A percentile compares a stretch with the other conserved stretches of the same genome.
These are phyloP conservation scores for Mycena polygramma DNA, from an alignment of 768 basidiomycete species.

Conservation along the genomic window DNA sequence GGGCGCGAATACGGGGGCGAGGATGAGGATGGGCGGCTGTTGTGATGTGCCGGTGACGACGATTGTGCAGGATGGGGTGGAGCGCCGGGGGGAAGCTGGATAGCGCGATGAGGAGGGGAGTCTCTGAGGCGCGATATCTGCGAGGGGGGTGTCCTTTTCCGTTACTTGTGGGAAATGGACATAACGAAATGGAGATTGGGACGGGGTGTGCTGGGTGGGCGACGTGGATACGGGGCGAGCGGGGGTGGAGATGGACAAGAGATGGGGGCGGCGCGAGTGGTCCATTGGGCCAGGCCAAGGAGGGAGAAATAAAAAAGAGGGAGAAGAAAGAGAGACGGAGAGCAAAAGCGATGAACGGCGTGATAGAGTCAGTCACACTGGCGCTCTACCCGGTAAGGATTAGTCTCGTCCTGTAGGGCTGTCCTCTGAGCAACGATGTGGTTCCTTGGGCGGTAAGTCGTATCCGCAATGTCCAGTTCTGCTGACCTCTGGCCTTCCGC, in stretches of 20 bases:
- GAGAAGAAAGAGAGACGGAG: conserved; percentile 39
- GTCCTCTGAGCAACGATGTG: conserved; percentile 10
- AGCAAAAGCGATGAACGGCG: conserved; percentile 26
- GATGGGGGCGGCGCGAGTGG: conserved; percentile 43
- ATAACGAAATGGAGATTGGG: conserved; percentile 52
- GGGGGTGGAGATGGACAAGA: conserved; percentile 47
- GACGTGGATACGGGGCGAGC: conserved; percentile 46
- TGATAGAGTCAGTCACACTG: not conserved
- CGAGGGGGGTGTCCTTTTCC: conserved; percentile 47
- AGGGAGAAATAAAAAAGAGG: conserved; percentile 34
- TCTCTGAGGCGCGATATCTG: conserved; percentile 40
- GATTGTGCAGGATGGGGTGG: conserved; percentile 23
- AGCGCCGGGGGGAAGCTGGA: conserved; percentile 20
- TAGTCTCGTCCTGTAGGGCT: not conserved
- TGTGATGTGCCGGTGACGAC: conserved; percentile 37
- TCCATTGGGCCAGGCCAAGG: conserved; percentile 49
- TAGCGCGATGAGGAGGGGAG: conserved; percentile 23
- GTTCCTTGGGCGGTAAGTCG: conserved; percentile 1
- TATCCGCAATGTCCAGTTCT: conserved; percentile 11
- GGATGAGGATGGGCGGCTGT: conserved; percentile 52
- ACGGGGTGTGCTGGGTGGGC: conserved; percentile 44
- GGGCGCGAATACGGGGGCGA: conserved; percentile 50
- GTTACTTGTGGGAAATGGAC: conserved; percentile 44
- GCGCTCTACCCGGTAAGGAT: not conserved
- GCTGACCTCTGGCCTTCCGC: conserved; percentile 28